Conservation (phyloP, 805 yeast species). For the Ogataea nakhonphanomensis region DNA sequence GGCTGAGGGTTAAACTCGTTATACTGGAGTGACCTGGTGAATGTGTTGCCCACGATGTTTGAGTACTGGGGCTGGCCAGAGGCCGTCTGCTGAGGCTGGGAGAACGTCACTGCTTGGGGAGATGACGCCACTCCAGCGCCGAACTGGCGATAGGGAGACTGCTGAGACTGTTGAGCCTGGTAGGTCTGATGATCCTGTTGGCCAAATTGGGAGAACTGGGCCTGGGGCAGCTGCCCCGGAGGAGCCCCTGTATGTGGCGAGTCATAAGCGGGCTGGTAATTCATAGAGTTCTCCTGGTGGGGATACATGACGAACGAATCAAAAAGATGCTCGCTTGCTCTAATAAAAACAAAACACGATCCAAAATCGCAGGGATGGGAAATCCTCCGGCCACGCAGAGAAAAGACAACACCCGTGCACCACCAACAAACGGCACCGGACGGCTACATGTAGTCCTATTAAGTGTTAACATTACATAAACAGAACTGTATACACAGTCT, state of each 20-base stretch:
- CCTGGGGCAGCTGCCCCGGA: too few relatives aligned
- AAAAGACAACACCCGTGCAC: background rate
- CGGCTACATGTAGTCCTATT: slow-evolving; percentile 1
- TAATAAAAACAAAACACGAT: slow-evolving; percentile 18
- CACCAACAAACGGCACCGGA: too few relatives aligned
- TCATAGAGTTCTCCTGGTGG: slow-evolving; percentile 8
- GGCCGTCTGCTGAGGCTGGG: slow-evolving; percentile 26
- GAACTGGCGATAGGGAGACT: slow-evolving; percentile 25
- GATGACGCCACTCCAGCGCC: background rate
- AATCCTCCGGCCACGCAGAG: background rate
- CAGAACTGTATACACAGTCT: slow-evolving; percentile 3
- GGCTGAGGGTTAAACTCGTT: slow-evolving; percentile 28
- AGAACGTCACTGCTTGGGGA: slow-evolving; percentile 3
- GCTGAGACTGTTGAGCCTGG: slow-evolving; percentile 34
- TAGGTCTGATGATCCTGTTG: slow-evolving; percentile 24
- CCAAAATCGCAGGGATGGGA: slow-evolving; percentile 2
- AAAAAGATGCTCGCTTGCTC: background rate
- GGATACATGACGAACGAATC: slow-evolving; percentile 8
- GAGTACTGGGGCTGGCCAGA: slow-evolving; percentile 18
- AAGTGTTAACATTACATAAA: slow-evolving; percentile 11
- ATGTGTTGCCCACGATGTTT: slow-evolving; percentile 24
- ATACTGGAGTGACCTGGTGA: slow-evolving; percentile 22
- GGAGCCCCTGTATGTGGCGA: too few relatives aligned
- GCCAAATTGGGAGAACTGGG: too few relatives aligned
- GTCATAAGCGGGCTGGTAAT: slow-evolving; percentile 19